phyloP scores from a whole-genome alignment of 257 asterid species.

The Handroanthus guayacan region DNA sequence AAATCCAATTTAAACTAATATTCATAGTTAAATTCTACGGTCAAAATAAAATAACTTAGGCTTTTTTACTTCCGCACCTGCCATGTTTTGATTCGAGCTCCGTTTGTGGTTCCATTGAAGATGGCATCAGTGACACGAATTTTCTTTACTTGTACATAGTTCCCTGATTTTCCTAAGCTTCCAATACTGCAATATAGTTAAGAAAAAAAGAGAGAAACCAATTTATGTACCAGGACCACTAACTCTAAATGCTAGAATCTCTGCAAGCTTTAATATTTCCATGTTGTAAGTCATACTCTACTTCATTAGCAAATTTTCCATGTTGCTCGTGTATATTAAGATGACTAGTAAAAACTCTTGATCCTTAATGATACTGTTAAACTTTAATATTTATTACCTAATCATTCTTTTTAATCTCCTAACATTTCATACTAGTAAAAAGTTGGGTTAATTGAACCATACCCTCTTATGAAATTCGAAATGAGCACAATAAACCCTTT shows the following conservation, averaged over 20 bases:
- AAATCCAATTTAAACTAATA: no score
- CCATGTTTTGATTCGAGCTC: constrained; percentile 96
- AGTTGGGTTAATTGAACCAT: no score
- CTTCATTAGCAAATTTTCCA: no score
- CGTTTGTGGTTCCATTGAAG: constrained; percentile 74
- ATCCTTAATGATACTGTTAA: no score
- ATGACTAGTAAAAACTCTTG: no score
- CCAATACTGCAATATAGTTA: constrained; percentile 61
- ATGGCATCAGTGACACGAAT: constrained; percentile 49
- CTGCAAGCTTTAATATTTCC: background rate
- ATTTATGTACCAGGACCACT: background rate
- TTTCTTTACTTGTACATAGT: constrained; percentile 59
- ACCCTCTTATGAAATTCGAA: no score
- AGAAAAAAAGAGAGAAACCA: background rate
- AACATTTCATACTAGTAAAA: no score
- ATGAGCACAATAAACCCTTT: no score
- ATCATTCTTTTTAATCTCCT: no score
- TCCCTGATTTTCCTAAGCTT: constrained; percentile 72
- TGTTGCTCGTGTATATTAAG: no score
- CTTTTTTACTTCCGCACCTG: constrained; percentile 47
- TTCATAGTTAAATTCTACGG: background rate
- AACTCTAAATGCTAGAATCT: background rate
- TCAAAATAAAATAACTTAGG: background rate
- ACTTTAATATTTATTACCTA: no score
- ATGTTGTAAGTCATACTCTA: no score